Percentiles rank a stretch among this genome's conserved stretches.
Conservation (phyloP, 2,329 filamentous ascomycete species). For the Fusarium buxicola region DNA sequence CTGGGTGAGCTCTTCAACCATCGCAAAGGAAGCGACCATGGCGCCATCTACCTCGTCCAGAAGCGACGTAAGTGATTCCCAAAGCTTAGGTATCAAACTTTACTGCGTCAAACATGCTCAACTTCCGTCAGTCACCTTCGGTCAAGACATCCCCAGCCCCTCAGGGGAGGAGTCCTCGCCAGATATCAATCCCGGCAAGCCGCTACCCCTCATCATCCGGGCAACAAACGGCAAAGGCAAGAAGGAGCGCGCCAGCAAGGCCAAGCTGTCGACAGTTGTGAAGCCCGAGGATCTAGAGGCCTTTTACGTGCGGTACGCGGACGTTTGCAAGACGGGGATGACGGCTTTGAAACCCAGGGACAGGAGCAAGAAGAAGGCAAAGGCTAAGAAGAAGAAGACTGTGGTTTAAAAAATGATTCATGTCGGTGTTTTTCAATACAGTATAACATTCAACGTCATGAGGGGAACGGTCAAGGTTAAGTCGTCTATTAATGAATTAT, state of each 20-base stretch:
- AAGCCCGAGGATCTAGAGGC: slow-evolving; percentile 78
- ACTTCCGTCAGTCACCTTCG: slow-evolving; percentile 55
- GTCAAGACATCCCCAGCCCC: slow-evolving; percentile 57
- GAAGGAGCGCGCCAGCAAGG: slow-evolving; percentile 65
- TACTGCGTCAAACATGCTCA: slow-evolving; percentile 5
- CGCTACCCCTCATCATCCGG: slow-evolving; percentile 81
- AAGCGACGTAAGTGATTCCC: slow-evolving; percentile 72
- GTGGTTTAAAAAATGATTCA: slow-evolving; percentile 25
- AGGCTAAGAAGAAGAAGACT: slow-evolving; percentile 77
- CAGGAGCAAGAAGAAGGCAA: slow-evolving; percentile 85
- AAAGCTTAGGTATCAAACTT: neutral
- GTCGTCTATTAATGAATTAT: slow-evolving; percentile 37
- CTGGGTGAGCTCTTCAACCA: slow-evolving; percentile 75
- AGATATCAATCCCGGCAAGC: slow-evolving; percentile 68
- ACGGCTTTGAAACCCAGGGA: slow-evolving; percentile 90
- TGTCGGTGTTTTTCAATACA: neutral
- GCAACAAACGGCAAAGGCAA: slow-evolving; percentile 83
- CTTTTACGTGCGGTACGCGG: slow-evolving; percentile 89
- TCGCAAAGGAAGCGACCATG: slow-evolving; percentile 76
- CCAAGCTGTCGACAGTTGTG: slow-evolving; percentile 88
- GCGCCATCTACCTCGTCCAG: slow-evolving; percentile 79
- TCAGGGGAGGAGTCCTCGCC: slow-evolving; percentile 65
- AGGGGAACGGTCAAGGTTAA: slow-evolving; percentile 8
- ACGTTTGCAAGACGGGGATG: slow-evolving; percentile 92
- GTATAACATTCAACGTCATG: neutral